Percentiles rank a stretch among this genome's conserved stretches.
phyloP scores from a whole-genome alignment of 371 early-diverging fungal species.

The Coemansia linderi region DNA sequence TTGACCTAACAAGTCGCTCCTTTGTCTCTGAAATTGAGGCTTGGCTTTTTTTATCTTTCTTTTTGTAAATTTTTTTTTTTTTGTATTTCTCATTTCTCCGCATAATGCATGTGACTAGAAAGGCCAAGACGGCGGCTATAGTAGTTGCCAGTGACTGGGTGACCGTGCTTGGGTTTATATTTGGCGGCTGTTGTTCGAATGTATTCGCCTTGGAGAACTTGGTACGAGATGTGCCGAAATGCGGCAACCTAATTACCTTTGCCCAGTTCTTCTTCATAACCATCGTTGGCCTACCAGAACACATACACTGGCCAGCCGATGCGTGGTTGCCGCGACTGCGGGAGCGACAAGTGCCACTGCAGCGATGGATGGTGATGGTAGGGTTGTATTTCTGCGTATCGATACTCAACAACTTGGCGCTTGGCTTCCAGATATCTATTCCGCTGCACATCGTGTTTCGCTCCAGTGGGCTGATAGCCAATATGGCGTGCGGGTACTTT shows the following conservation, averaged over 20 bases:
- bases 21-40: not conserved
- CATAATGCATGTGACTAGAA: conserved; percentile 7
- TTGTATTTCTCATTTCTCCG: not conserved
- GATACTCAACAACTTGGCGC: conserved; percentile 78
- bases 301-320: conserved; percentile 55
- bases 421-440: conserved; percentile 79
- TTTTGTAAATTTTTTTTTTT: not conserved
- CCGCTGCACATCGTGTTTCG: conserved; percentile 91
- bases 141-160: conserved; percentile 56
- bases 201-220: conserved; percentile 76
- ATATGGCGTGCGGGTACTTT: conserved; percentile 80
- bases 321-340: conserved; percentile 61
- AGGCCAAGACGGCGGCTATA: conserved; percentile 27
- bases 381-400: conserved; percentile 76
- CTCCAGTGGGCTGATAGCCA: conserved; percentile 78
- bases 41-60: not conserved
- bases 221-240: conserved; percentile 69
- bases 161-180: conserved; percentile 68
- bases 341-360: conserved; percentile 68
- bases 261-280: conserved; percentile 81
- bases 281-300: conserved; percentile 67
- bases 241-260: conserved; percentile 84
- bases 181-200: conserved; percentile 91
- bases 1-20: not conserved
- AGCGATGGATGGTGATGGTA: conserved; percentile 76